Percentiles rank a stretch among this genome's conserved stretches.
Evolutionary conservation across 176 grass and related monocot genomes (phyloP).

Genomic region (Canna indica): DNA sequence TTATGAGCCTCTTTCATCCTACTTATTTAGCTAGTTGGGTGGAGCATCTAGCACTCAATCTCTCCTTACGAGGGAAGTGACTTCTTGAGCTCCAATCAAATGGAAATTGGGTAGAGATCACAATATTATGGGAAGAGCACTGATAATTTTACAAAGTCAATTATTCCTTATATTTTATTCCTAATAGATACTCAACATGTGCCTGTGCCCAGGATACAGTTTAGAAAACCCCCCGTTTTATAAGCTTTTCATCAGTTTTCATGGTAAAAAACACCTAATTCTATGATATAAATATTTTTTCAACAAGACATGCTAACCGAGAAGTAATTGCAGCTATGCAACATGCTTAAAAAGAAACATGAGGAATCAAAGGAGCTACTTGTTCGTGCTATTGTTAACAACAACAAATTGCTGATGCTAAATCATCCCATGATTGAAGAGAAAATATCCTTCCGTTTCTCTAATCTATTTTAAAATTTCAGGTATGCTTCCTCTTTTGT

Average conservation of each 20-base stretch:
- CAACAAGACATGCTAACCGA: background rate
- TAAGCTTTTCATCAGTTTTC: too few relatives aligned
- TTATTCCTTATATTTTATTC: too few relatives aligned
- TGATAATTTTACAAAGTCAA: too few relatives aligned
- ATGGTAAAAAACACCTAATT: background rate
- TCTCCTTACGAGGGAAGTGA: background rate
- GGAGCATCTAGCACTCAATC: background rate
- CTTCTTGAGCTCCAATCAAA: too few relatives aligned
- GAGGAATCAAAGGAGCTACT: conserved; percentile 81
- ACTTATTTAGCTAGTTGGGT: background rate
- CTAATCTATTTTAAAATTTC: conserved; percentile 13
- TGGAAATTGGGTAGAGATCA: too few relatives aligned
- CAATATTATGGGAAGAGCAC: too few relatives aligned
- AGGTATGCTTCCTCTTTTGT: background rate
- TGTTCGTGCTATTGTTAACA: conserved; percentile 71
- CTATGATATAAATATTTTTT: background rate
- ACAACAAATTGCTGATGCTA: conserved; percentile 84
- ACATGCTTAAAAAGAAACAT: conserved; percentile 74
- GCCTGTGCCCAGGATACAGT: too few relatives aligned
- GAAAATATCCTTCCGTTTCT: conserved; percentile 66
- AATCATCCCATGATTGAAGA: conserved; percentile 83
- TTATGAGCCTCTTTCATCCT: too few relatives aligned
- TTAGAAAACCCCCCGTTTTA: background rate
- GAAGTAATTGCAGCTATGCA: conserved; percentile 53
- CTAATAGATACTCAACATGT: too few relatives aligned